Base-by-base conservation (phyloP, 140 eudicot species). In the Cichorium intybus region DNA sequence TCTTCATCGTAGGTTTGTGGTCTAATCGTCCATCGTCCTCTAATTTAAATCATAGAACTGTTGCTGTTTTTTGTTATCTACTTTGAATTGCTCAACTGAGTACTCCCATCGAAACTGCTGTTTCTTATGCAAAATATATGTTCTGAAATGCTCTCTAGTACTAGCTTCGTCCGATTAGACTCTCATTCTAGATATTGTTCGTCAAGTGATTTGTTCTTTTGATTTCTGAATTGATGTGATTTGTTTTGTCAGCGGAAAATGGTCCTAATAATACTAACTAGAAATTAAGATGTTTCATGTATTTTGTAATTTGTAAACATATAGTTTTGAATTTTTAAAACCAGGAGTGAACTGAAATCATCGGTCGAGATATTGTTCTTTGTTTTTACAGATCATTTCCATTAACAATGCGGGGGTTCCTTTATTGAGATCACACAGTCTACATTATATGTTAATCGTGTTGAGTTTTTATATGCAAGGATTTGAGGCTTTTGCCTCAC, bases 1-100 rank as follows among this genome's bases (percentile, higher is more conserved):
- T 28, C 71, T 18, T 53, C 48, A 62, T 62, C 54, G 24, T 9
- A 62, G 71, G 77, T 72, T 37, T 53, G 63, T 18, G 0, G 14
- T 35, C 41, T 51, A 23, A 28, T 53, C 48, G 9, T 53, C 34
- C 5, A 48, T 70, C 68, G 22, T 23, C 18, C 61, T 31, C 21
- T 22, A 31, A 47, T 23, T 10, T 0, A 22, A 58, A 20, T 10
- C 26, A 14, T 27, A 4, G 0, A 57, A 7, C 35, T 28, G 1
- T 2, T 2, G 28, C 0, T 59, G 1, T 28, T 41, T 14, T 43
- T 56, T 69, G 6, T 35, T 67, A 28, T 7, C 17, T 56, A 56
- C n/a, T 69, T 26, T 24, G 3, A 22, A 52, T 11, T 16, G 43
- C 11, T n/a, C 16, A 39, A 24, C 39, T 24, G 55, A 23, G 47